phyloP scores from a whole-genome alignment of 176 grass and related monocot genomes.

The Elaeis guineensis region DNA sequence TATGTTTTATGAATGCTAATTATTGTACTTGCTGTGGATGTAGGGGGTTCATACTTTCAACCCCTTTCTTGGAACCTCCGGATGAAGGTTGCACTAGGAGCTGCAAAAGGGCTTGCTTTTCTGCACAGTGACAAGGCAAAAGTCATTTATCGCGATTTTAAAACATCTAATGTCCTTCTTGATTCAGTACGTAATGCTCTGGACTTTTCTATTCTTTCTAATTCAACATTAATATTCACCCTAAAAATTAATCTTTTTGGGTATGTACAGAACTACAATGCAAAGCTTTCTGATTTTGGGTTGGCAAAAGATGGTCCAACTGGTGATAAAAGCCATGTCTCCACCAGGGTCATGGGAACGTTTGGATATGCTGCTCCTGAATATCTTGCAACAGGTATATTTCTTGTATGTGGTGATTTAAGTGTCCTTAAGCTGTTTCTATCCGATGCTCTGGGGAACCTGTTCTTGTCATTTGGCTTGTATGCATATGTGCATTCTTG shows the following conservation, averaged over 20 bases:
- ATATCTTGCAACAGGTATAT: conserved; percentile 68
- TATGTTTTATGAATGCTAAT: conserved; percentile 7
- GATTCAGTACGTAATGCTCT: conserved; percentile 38
- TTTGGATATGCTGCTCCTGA: conserved; percentile 80
- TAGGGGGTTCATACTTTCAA: conserved; percentile 57
- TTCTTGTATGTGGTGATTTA: too few species aligned
- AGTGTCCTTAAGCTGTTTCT: too few species aligned
- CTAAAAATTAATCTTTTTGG: not conserved
- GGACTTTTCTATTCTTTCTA: not conserved
- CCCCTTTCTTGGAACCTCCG: conserved; percentile 84
- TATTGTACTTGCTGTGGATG: not conserved
- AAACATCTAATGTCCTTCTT: conserved; percentile 75
- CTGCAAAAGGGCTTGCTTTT: conserved; percentile 82
- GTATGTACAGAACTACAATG: conserved; percentile 49
- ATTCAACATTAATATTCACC: not conserved
- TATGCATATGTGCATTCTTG: too few species aligned
- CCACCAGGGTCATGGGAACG: conserved; percentile 87
- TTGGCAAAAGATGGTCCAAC: conserved; percentile 81
- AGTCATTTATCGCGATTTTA: conserved; percentile 89
- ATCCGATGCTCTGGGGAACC: too few species aligned
- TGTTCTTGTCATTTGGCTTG: too few species aligned
- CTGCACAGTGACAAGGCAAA: conserved; percentile 74
- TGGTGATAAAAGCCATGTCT: conserved; percentile 77
- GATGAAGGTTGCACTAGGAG: conserved; percentile 74
- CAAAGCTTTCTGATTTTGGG: conserved; percentile 79